phyloP scores from a whole-genome alignment of 1,284 basidiomycete species.

The Somion occarium region DNA sequence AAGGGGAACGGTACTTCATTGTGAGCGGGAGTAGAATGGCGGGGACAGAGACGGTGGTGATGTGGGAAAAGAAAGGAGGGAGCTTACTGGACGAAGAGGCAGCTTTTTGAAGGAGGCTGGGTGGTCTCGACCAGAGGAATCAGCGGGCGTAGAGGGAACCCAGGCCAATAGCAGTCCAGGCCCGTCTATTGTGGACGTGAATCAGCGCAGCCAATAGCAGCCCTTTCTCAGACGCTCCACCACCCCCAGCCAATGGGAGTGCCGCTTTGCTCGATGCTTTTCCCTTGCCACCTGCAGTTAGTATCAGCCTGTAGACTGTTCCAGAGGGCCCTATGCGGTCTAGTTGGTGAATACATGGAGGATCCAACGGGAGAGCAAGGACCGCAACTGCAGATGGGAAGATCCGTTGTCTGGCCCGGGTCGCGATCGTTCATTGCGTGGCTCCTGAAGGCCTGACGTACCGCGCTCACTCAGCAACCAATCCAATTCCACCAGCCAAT shows the following conservation, averaged over 20 bases:
- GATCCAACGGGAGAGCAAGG: neutral
- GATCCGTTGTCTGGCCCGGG: neutral
- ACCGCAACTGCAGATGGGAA: constrained; percentile 2
- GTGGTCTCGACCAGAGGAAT: constrained; percentile 3
- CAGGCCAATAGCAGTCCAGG: constrained; percentile 27
- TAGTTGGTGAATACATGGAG: too few relatives aligned
- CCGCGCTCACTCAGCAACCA: constrained; percentile 1
- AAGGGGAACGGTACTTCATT: constrained; percentile 23
- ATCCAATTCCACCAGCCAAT: constrained; percentile 1
- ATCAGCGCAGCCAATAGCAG: neutral
- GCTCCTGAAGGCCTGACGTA: neutral
- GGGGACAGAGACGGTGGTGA: neutral
- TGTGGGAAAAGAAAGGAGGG: constrained; percentile 1
- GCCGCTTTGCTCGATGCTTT: constrained; percentile 9
- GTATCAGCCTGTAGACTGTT: neutral
- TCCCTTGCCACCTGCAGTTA: constrained; percentile 8
- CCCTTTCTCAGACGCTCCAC: neutral
- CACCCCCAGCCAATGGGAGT: constrained; percentile 18
- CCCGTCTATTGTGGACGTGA: constrained; percentile 13
- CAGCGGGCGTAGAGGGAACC: neutral
- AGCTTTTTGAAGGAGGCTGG: neutral
- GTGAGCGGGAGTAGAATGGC: neutral
- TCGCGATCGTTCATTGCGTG: neutral
- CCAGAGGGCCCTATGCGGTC: too few relatives aligned
- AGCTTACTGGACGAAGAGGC: neutral